Evolutionary conservation across 768 basidiomycete genomes (phyloP), one percentile per base, ranked within the genome.

Genomic region (Auriscalpium orientale): DNA sequence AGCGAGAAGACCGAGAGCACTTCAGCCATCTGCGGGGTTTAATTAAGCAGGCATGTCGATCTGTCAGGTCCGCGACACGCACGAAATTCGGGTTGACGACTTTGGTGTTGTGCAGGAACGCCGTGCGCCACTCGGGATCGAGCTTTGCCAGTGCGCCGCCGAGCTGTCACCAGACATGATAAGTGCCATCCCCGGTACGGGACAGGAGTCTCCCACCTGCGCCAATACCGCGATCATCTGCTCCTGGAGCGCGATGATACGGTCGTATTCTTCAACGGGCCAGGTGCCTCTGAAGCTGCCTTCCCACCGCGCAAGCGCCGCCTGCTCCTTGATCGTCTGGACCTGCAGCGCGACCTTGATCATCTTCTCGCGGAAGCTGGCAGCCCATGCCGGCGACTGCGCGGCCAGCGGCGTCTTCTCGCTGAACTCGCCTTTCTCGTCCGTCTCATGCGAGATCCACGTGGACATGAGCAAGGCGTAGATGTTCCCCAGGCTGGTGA

Each of bases 71-170:
- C 34, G 20, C 4, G 40, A 4, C 34, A 73, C 75, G 59, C 56
- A 79, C 80, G 58, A 82, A 79, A 61, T 77, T 74, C 0, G 82
- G 81, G 61, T 83, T 79, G 43, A 83, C 69, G 54, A 79, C 74
- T 36, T 75, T 73, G 2, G 78, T 80, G 49, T 70, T 66, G 34
- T 73, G 72, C 0, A 78, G 66, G 49, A 80, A 70, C 7, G 59
- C 56, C 28, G 66, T 66, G 20, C 76, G 67, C 74, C 77, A 77
- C 15, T 67, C 59, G 0, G 69, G 69, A 33, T 78, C 72, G 33
- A 83, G 64, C 16, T 78, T 69, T 1, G 66, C 61, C 16, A 82
- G 70, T 0, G 80, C 71, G 7, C 72, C 69, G 1, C 66, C 73
- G 5, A 76, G 68, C 76, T 77, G 53, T 46, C 12, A 4, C 28